Evolutionary conservation across 1,284 basidiomycete genomes (phyloP), one percentile per base, ranked within the genome.

Genomic region (Cryptococcus sp.): DNA sequence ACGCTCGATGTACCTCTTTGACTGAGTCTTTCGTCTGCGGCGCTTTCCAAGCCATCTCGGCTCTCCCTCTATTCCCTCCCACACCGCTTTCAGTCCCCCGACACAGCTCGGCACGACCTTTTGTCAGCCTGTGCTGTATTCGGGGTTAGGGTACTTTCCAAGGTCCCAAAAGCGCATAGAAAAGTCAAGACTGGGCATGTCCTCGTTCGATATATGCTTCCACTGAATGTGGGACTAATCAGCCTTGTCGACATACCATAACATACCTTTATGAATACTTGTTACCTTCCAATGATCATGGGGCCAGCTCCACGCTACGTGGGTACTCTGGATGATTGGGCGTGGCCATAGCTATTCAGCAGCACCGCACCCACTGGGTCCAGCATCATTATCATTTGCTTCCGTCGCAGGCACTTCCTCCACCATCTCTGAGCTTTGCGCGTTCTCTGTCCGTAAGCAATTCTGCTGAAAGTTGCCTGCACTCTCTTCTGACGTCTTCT

Each of bases 141-240:
- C 58, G 62, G 64, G 61, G 68, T 59, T 65, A 50, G 38, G 48
- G 44, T 28, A 50, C 52, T 43, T 49, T 50, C 53, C 42, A n/a
- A 47, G 53, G 38, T 42, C 43, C 53, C 51, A 53, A 63, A 65
- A 69, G 67, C 67, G 67, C 53, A 69, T 59, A 69, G 42, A 21
- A 39, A 62, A 62, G 61, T 66, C 66, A 57, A 54, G 62, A 67
- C 67, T 70, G 68, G 68, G 68, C 68, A 70, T 70, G 68, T 68
- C 68, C 63, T 65, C 57, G 59, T 65, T 66, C 61, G 59, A 61
- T 64, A 33, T 54, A 40, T 39, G 46, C 60, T 42, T 66, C 66
- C 60, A 70, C 68, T 65, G 66, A 64, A 62, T 64, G 62, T 55
- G 66, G 62, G 68, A 68, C 68, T 68, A 70, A 70, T 70, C 68